Conservation (phyloP, 1,284 basidiomycete species). For the Rhizoctonia solani region DNA sequence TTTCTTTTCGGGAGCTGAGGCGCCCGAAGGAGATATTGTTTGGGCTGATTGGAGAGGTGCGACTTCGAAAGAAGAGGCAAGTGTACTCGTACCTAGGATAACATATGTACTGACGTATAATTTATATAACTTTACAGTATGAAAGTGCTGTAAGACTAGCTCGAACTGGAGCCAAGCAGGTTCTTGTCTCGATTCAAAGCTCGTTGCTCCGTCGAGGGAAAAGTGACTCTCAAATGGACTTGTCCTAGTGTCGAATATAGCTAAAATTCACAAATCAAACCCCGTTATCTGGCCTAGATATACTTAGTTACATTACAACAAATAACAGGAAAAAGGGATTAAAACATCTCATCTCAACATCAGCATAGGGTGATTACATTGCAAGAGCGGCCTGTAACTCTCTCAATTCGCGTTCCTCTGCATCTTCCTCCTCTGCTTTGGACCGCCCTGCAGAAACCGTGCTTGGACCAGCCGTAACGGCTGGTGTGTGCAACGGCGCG, state of each 20-base stretch:
- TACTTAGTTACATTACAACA: conserved; percentile 29
- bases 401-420: conserved; percentile 91
- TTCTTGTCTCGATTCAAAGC: neutral
- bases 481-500: conserved; percentile 86
- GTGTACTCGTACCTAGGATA: neutral
- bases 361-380: conserved; percentile 56
- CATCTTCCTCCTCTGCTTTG: conserved; percentile 71
- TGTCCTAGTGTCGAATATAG: neutral
- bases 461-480: conserved; percentile 45
- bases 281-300: conserved; percentile 28
- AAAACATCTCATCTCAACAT: conserved; percentile 2
- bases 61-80: conserved; percentile 31
- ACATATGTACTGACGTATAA: neutral
- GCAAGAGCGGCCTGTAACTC: conserved; percentile 91
- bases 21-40: conserved; percentile 31
- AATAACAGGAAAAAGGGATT: conserved; percentile 20
- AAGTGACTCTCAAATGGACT: conserved; percentile 5
- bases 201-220: neutral
- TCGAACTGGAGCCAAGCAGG: conserved; percentile 9
- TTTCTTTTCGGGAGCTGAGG: conserved; percentile 50
- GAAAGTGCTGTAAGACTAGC: conserved; percentile 1
- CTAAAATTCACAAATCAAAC: conserved; percentile 23
- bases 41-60: conserved; percentile 38
- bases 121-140: neutral
- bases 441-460: conserved; percentile 40